Conservation (phyloP, 495 filamentous ascomycete genomes). For the Podospora pseudoanserina region DNA sequence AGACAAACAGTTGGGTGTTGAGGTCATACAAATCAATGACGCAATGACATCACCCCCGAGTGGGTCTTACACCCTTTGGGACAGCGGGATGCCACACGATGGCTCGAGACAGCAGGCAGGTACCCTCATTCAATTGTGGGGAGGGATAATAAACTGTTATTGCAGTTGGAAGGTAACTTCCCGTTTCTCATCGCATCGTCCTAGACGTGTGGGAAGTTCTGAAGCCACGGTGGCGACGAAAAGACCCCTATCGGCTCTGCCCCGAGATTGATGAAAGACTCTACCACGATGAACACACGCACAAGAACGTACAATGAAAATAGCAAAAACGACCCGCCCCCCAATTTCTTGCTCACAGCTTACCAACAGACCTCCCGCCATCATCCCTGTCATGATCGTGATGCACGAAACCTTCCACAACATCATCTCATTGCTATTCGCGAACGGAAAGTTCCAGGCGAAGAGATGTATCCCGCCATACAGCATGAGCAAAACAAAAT, state of each 20-base stretch:
- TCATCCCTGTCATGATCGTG: neutral
- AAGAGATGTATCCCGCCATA: conserved; percentile 7
- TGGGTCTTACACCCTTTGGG: neutral
- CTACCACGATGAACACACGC: conserved; percentile 4
- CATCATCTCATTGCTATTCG: neutral
- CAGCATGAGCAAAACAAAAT: neutral
- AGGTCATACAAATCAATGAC: neutral
- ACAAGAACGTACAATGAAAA: neutral
- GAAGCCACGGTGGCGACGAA: neutral
- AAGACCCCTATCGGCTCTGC: conserved; percentile 3
- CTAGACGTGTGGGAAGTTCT: conserved; percentile 1
- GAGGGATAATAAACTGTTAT: no score
- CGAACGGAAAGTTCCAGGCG: conserved; percentile 2
- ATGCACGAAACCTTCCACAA: conserved; percentile 6
- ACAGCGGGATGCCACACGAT: neutral
- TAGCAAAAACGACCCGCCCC: neutral
- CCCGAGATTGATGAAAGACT: conserved; percentile 8
- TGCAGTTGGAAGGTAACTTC: no score
- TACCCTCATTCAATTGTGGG: no score
- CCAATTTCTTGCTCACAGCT: neutral
- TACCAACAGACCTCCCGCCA: no score
- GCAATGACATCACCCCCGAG: neutral
- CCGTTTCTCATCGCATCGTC: no score
- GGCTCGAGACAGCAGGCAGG: no score
- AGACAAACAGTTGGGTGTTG: neutral